Percentiles rank a stretch among this genome's conserved stretches.
These are phyloP conservation scores for Clarireedia homoeocarpa DNA, from an alignment of 2,329 filamentous ascomycete genomes.

Conservation along the genomic window DNA sequence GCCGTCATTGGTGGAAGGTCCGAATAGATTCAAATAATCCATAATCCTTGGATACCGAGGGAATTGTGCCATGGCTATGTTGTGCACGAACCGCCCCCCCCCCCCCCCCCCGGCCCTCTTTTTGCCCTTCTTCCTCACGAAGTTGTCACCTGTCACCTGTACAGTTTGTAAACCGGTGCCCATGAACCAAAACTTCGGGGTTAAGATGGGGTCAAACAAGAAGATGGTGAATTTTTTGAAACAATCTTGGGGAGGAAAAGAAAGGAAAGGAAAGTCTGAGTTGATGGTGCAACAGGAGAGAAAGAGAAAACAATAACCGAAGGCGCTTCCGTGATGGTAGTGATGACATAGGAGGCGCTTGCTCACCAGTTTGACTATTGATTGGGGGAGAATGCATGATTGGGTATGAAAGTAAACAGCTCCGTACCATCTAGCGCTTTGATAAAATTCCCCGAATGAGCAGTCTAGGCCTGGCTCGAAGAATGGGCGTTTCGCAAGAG, in stretches of 20 bases:
- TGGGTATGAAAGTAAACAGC: neutral
- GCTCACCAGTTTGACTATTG: neutral
- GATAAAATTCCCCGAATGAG: neutral
- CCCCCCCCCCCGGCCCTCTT: too few species aligned
- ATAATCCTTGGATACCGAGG: too few species aligned
- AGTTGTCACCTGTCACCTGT: neutral
- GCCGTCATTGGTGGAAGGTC: neutral
- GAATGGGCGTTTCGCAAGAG: slow-evolving; percentile 1
- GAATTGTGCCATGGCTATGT: too few species aligned
- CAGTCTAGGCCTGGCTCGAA: neutral
- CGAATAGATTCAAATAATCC: neutral
- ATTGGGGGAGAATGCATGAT: slow-evolving; percentile 1
- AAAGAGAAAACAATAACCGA: neutral
- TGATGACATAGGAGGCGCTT: neutral
- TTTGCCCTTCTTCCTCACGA: neutral
- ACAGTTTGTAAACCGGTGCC: neutral
- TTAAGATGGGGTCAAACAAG: neutral
- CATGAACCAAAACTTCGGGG: neutral
- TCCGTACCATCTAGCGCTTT: neutral
- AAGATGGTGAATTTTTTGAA: neutral
- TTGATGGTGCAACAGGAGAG: neutral
- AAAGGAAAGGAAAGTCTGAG: neutral
- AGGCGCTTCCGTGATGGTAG: neutral
- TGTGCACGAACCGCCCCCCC: too few species aligned
- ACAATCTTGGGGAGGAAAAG: neutral